Evolutionary conservation across 352 stramenopile species (phyloP).

Genomic region (Globisporangium okanoganense): DNA sequence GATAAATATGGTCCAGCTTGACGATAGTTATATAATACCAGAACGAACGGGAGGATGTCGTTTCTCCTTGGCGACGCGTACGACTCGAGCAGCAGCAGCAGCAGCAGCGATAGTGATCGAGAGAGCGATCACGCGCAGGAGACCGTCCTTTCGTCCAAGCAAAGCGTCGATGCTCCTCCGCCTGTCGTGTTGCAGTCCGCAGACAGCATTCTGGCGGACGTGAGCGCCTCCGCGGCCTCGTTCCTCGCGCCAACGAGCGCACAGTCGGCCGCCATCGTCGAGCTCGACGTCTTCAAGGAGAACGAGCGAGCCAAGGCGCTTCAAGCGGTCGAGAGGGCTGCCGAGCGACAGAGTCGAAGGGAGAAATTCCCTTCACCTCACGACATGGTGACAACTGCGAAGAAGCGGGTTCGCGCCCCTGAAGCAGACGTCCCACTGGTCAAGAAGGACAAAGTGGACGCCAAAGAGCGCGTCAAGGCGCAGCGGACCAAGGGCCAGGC

Average conservation of each 20-base stretch:
- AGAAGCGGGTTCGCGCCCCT: neutral
- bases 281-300: conserved; percentile 34
- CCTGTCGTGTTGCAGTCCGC: conserved; percentile 27
- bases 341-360: neutral
- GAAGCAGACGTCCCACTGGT: neutral
- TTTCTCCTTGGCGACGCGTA: conserved; percentile 51
- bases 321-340: neutral
- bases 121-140: conserved; percentile 11
- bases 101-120: conserved; percentile 24
- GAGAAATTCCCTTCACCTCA: neutral
- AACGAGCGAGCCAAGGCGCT: conserved; percentile 11
- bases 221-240: conserved; percentile 28
- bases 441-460: conserved; percentile 38
- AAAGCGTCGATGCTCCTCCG: neutral
- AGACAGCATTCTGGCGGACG: conserved; percentile 38
- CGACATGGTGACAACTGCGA: neutral
- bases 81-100: conserved; percentile 21
- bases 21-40: no score
- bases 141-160: neutral
- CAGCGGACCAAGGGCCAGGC: conserved; percentile 69
- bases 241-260: conserved; percentile 31
- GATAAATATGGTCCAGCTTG: no score
- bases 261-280: conserved; percentile 17
- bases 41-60: no score
- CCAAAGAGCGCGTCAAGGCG: conserved; percentile 72